These are phyloP conservation scores for Dimocarpus longan DNA, from an alignment of 345 rosid genomes.

Conservation along the genomic window DNA sequence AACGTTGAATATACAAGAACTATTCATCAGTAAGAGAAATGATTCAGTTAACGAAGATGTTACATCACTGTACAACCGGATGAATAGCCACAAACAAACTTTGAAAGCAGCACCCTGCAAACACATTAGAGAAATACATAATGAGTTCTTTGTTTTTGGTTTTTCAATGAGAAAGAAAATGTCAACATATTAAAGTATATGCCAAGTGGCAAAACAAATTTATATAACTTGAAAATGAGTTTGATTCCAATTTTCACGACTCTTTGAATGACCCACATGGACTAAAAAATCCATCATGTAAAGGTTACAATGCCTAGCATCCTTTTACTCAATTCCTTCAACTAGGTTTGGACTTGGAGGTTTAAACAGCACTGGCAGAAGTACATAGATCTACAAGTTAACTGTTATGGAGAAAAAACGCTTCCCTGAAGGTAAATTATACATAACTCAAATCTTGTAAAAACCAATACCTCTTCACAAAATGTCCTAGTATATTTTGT, in stretches of 20 bases:
- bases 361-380: not conserved
- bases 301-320: not conserved
- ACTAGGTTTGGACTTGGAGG: not conserved
- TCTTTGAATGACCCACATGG: not conserved
- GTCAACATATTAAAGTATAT: no score
- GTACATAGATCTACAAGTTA: not conserved
- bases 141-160: not conserved
- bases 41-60: conserved; percentile 22
- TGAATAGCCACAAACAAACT: conserved; percentile 23
- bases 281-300: no score
- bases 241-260: not conserved
- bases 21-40: conserved; percentile 22
- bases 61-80: conserved; percentile 40
- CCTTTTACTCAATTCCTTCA: not conserved
- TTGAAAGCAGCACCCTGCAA: conserved; percentile 36
- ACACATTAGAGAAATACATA: not conserved
- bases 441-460: no score
- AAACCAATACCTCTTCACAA: not conserved
- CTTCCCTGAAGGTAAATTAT: not conserved
- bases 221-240: not conserved
- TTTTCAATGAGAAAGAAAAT: not conserved
- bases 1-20: conserved; percentile 36
- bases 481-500: not conserved
- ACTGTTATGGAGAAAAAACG: not conserved
- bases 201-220: not conserved